Base-by-base conservation (phyloP, 2,329 filamentous ascomycete species). In the Sarocladiaceae sp. region DNA sequence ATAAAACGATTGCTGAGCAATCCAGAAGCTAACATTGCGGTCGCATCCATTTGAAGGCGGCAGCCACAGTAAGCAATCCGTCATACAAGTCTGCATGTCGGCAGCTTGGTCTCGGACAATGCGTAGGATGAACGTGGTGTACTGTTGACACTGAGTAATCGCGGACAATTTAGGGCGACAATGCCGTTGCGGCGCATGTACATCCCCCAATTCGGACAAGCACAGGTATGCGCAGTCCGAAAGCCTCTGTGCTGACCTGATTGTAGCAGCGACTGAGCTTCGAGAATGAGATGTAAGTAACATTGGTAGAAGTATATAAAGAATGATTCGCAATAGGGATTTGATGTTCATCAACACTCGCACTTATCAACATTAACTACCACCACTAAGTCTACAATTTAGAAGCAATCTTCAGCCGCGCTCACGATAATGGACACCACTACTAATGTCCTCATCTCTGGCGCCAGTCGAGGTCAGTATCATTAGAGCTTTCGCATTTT, bases 401-500 rank as follows among this genome's bases (percentile, higher is more conserved):
- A 42, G 7, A 42, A 10, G 37, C 37, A 22, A 10, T 7, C 18
- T 23, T 20, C 37, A 5, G 15, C 4, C 37, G 4, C 20, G 23
- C 37, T 42, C 13, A 22, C 18, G 10, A 23, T 17, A 28, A 48
- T 33, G 26, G 13, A 3, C 17, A 20, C 44, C 22, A 33, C 47
- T 15, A 50, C 47, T 4, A 37, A 37, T 39, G 47, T 50, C n/a
- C 47, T 50, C 18, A 50, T 50, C 23, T 12, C 47, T 10, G 47
- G 47, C 18, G 47, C 47, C 31, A 33, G 31, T n/a, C 10, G 31
- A 37, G 47, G 47, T 48, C 28, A 48, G 44, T 48, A 7, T 20
- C 22, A 4, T 42, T 17, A 42, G 17, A 23, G 8, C 12, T 42
- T 17, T 23, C 13, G 29, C 10, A 33, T 15, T 33, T 10, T 15